Conservation (phyloP, 2,329 filamentous ascomycete species). For the Aspergillus proliferans region DNA sequence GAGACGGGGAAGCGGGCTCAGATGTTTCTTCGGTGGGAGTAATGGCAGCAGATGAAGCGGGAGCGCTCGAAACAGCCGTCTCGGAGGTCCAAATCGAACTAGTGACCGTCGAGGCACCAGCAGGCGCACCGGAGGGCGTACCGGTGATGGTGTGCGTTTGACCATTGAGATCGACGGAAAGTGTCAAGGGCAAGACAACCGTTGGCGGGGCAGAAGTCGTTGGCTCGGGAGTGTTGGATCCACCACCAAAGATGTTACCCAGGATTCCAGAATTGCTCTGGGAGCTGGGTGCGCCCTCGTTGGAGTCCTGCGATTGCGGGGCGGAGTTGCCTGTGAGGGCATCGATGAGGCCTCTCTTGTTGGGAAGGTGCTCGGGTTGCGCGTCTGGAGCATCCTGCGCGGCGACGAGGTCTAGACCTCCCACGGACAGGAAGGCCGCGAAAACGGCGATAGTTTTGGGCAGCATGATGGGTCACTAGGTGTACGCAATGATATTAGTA, state of each 20-base stretch:
- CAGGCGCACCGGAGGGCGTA: slow-evolving; percentile 3
- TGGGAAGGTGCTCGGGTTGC: slow-evolving; percentile 13
- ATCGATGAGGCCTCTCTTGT: slow-evolving; percentile 18
- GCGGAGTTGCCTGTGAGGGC: not conserved
- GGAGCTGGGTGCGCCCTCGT: not conserved
- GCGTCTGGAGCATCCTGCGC: slow-evolving; percentile 21
- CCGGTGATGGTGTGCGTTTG: slow-evolving; percentile 18
- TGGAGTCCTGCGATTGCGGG: not conserved
- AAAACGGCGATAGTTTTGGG: slow-evolving; percentile 23
- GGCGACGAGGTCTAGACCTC: slow-evolving; percentile 26
- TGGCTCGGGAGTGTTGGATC: not conserved
- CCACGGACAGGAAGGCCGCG: slow-evolving; percentile 28
- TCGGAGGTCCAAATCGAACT: slow-evolving; percentile 3
- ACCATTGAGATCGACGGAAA: slow-evolving; percentile 18
- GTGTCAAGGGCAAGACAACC: slow-evolving; percentile 14
- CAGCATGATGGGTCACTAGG: slow-evolving; percentile 21
- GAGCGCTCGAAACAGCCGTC: not conserved
- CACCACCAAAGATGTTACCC: not conserved
- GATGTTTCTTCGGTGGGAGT: not conserved
- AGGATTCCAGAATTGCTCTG: not conserved
- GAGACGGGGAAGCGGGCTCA: not conserved
- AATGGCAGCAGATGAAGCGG: not conserved
- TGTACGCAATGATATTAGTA: too few relatives aligned
- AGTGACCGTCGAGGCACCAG: slow-evolving; percentile 7
- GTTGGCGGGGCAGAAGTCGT: slow-evolving; percentile 6